Conservation (phyloP, 2,329 filamentous ascomycete genomes). For the Pleomassaria siparia region DNA sequence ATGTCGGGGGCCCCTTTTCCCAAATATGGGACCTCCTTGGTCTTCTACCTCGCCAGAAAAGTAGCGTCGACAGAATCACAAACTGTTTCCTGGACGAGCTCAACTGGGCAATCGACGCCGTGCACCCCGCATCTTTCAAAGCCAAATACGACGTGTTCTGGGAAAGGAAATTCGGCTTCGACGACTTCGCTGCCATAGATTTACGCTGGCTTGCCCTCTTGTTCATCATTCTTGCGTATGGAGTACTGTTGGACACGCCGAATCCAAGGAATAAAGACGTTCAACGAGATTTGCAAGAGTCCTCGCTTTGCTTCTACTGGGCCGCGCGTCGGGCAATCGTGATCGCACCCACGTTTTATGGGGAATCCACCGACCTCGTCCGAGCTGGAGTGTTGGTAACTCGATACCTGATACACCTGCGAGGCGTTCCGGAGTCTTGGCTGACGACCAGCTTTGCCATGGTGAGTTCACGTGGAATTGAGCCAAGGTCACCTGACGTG, state of each 20-base stretch:
- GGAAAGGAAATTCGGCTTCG: conserved; percentile 43
- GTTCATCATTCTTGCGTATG: conserved; percentile 46
- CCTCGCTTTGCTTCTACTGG: conserved; percentile 48
- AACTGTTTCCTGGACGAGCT: conserved; percentile 41
- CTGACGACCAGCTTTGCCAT: conserved; percentile 48
- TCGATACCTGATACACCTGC: conserved; percentile 44
- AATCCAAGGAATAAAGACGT: conserved; percentile 33
- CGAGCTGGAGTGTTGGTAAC: conserved; percentile 46
- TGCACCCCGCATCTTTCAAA: conserved; percentile 40
- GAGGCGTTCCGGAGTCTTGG: conserved; percentile 45
- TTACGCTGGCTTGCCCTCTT: conserved; percentile 47
- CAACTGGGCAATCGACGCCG: conserved; percentile 42
- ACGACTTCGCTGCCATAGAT: conserved; percentile 45
- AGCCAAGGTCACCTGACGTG: background rate
- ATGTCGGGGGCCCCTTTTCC: conserved; percentile 33
- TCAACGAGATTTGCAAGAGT: conserved; percentile 42
- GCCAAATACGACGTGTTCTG: conserved; percentile 44
- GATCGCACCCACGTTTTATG: conserved; percentile 47
- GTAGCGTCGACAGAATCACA: conserved; percentile 40
- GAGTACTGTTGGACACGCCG: conserved; percentile 42
- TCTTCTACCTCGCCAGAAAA: conserved; percentile 41
- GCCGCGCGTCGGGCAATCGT: conserved; percentile 44
- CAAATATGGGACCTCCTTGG: conserved; percentile 49
- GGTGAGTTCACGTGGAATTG: background rate
- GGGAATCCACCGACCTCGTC: conserved; percentile 46